Conservation (phyloP, 2,329 filamentous ascomycete genomes). For the Ophiostoma novo-ulmi region DNA sequence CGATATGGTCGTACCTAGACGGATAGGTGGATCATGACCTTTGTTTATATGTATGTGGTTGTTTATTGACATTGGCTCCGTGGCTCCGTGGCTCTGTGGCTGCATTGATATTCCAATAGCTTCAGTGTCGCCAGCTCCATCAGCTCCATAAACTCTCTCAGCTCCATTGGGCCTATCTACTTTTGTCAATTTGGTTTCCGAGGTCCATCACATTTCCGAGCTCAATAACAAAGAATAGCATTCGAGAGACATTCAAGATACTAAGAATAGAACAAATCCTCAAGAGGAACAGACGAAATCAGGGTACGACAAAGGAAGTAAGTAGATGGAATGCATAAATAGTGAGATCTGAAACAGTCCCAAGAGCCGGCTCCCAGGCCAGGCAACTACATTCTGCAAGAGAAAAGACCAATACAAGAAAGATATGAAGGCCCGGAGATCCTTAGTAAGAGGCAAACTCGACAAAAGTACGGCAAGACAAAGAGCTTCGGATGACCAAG, state of each 20-base stretch:
- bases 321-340: not conserved
- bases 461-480: conserved; percentile 1
- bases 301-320: conserved; percentile 6
- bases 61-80: too few species aligned
- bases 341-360: not conserved
- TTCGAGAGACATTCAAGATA: not conserved
- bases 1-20: not conserved
- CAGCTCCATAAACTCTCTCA: not conserved
- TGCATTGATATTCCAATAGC: not conserved
- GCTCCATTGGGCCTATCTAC: not conserved
- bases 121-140: not conserved
- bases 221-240: not conserved
- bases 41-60: too few species aligned
- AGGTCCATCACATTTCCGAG: not conserved
- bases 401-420: not conserved
- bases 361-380: not conserved
- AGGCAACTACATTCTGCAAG: not conserved
- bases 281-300: not conserved
- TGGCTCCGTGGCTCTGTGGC: too few species aligned
- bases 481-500: not conserved
- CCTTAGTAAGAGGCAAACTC: not conserved
- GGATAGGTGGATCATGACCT: too few species aligned
- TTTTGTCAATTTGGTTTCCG: not conserved
- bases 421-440: not conserved
- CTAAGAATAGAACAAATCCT: not conserved